Evolutionary conservation across 352 stramenopile genomes (phyloP), one percentile per base, ranked within the genome.

Genomic region (Pythium sp.): DNA sequence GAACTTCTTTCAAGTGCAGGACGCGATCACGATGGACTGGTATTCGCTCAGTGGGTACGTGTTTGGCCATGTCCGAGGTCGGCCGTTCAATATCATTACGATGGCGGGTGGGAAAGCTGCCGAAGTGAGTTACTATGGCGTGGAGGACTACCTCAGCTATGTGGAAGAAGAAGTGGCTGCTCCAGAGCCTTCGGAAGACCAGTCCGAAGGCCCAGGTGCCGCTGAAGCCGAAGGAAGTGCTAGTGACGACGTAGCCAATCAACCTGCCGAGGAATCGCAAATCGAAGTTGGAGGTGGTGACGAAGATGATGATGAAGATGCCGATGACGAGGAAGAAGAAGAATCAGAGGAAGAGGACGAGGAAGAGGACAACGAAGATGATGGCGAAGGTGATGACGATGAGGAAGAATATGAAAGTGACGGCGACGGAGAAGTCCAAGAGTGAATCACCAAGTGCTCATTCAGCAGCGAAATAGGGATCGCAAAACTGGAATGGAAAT

Each of bases 41-140:
- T 80, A 74, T 64, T 90, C 83, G 28, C 62, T 92, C 14, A 92
- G 84, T 56, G 81, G 77, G 5, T 94, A 82, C 47, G 85, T 92
- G 22, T 94, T 93, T 59, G 84, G 86, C 1, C 62, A 64, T 5
- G 65, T 64, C 1, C 76, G 82, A 20, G 86, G 81, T 3, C 70
- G 77, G 5, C 81, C 84, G 18, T 61, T 86, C 46, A 73, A 74
- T 26, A 60, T 81, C 18, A 68, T 72, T 32, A 20, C 18, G 57
- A 66, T 63, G 55, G 71, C 63, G 20, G 64, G 68, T 59, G 76
- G 76, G 41, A 49, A 69, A 41, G 47, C 62, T 12, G 61, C 71
- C 30, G 65, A 73, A 7, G 69, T 57, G 3, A 70, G 72, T 18
- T 89, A 83, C 71, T 90, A 87, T 62, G 78, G 72, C 43, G 72